A percentile compares a stretch with the other conserved stretches of the same genome.
Evolutionary conservation across 2,329 filamentous ascomycete genomes (phyloP).

Genomic region (Zymoseptoria crescenta): DNA sequence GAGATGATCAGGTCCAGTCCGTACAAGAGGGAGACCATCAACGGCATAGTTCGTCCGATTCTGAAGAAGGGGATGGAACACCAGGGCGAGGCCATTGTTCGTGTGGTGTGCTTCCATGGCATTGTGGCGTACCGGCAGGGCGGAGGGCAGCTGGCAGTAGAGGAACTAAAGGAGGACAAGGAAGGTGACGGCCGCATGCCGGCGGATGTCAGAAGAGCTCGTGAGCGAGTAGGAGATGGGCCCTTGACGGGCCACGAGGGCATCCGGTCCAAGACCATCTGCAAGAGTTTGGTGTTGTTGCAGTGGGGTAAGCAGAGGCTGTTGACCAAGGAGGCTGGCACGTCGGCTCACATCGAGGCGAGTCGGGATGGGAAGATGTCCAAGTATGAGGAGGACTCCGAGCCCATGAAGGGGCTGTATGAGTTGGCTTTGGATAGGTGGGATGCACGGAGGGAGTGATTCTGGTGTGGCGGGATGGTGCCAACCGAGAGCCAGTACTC

Average conservation of each 20-base stretch:
- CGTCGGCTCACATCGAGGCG: slow-evolving; percentile 21
- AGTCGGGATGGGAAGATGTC: slow-evolving; percentile 11
- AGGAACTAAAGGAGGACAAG: slow-evolving; percentile 13
- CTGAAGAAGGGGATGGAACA: slow-evolving; percentile 11
- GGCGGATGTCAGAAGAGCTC: slow-evolving; percentile 5
- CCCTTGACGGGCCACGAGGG: slow-evolving; percentile 15
- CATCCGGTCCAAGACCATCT: slow-evolving; percentile 22
- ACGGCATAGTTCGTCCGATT: slow-evolving; percentile 14
- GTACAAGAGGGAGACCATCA: slow-evolving; percentile 14
- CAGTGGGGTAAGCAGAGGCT: slow-evolving; percentile 25
- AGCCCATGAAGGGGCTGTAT: slow-evolving; percentile 22
- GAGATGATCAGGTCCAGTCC: slow-evolving; percentile 20
- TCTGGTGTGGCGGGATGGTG: slow-evolving; percentile 26
- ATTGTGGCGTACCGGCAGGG: slow-evolving; percentile 22
- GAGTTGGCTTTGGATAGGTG: slow-evolving; percentile 5
- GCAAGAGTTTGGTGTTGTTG: slow-evolving; percentile 23
- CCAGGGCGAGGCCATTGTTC: slow-evolving; percentile 21
- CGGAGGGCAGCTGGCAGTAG: slow-evolving; percentile 18
- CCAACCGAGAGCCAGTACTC: neutral
- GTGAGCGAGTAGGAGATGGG: slow-evolving; percentile 1
- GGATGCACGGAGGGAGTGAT: slow-evolving; percentile 33
- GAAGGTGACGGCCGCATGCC: slow-evolving; percentile 4
- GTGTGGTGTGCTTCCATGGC: slow-evolving; percentile 22
- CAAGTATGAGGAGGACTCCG: slow-evolving; percentile 32
- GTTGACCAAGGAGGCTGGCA: slow-evolving; percentile 26